Percentiles rank a stretch among this genome's conserved stretches.
phyloP scores from a whole-genome alignment of 2,329 filamentous ascomycete species.

The Moelleriella libera region DNA sequence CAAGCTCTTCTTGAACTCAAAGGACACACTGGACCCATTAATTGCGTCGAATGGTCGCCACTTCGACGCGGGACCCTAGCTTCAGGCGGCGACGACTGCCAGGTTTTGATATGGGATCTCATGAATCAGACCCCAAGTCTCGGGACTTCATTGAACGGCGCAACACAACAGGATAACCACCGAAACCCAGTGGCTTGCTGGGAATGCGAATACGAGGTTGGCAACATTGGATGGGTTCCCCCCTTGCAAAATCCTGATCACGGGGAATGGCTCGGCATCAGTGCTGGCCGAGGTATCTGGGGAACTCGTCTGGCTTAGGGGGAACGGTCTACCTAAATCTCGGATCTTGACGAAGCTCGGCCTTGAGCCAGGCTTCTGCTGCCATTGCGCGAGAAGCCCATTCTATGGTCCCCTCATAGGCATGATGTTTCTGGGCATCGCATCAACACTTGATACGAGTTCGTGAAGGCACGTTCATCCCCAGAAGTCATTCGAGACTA shows the following conservation, averaged over 20 bases:
- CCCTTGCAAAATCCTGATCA: constrained; percentile 52
- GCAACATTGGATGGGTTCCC: constrained; percentile 75
- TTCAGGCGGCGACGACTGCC: constrained; percentile 81
- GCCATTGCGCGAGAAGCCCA: too few species aligned
- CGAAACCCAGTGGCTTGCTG: constrained; percentile 62
- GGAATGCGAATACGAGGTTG: constrained; percentile 78
- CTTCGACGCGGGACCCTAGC: constrained; percentile 75
- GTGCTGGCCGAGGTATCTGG: constrained; percentile 70
- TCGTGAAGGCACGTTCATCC: too few species aligned
- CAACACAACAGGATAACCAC: constrained; percentile 37
- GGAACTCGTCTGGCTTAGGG: constrained; percentile 38
- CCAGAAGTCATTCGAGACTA: too few species aligned
- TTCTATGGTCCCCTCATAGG: too few species aligned
- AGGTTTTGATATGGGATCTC: constrained; percentile 89
- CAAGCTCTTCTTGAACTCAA: constrained; percentile 88
- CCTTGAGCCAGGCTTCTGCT: too few species aligned
- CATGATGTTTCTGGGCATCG: too few species aligned
- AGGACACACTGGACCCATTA: constrained; percentile 73
- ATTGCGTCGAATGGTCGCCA: constrained; percentile 93
- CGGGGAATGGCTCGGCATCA: constrained; percentile 75
- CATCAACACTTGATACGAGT: too few species aligned
- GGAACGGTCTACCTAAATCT: constrained; percentile 2
- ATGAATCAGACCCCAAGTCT: constrained; percentile 42
- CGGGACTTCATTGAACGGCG: constrained; percentile 30
- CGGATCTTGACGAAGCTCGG: neutral